Percentiles rank a stretch among this genome's conserved stretches.
phyloP scores from a whole-genome alignment of 352 stramenopile species.

The Aphanomyces invadans region DNA sequence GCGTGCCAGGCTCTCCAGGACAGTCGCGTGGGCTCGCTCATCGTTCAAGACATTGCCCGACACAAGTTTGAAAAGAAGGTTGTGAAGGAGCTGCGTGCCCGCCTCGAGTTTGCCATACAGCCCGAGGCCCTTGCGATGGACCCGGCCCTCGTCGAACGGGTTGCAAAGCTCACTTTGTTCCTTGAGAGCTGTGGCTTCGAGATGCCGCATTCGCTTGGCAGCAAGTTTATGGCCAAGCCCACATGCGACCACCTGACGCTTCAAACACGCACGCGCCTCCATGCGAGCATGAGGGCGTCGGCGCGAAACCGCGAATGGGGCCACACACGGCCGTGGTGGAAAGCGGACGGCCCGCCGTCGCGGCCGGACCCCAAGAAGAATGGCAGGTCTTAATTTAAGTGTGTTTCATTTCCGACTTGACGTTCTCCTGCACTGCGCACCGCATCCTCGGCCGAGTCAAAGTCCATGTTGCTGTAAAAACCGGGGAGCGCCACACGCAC shows the following conservation, averaged over 20 bases:
- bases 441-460: conserved; percentile 17
- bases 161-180: background rate
- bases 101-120: conserved; percentile 1
- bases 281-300: background rate
- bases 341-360: no score
- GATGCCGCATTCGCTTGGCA: background rate
- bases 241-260: background rate
- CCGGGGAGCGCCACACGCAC: conserved; percentile 49
- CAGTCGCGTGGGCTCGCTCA: background rate
- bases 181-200: conserved; percentile 10
- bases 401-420: background rate
- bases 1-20: conserved; percentile 31
- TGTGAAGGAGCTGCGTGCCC: conserved; percentile 1
- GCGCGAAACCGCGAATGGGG: background rate
- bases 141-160: background rate
- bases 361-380: no score
- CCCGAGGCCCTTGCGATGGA: conserved; percentile 1
- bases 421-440: no score
- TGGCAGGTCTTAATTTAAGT: conserved; percentile 13
- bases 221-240: conserved; percentile 7
- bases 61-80: conserved; percentile 19
- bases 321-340: conserved; percentile 15
- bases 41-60: conserved; percentile 12
- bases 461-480: conserved; percentile 76
- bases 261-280: background rate